These are phyloP conservation scores for Termitomyces sp. DNA, from an alignment of 768 basidiomycete species.

Conservation along the genomic window DNA sequence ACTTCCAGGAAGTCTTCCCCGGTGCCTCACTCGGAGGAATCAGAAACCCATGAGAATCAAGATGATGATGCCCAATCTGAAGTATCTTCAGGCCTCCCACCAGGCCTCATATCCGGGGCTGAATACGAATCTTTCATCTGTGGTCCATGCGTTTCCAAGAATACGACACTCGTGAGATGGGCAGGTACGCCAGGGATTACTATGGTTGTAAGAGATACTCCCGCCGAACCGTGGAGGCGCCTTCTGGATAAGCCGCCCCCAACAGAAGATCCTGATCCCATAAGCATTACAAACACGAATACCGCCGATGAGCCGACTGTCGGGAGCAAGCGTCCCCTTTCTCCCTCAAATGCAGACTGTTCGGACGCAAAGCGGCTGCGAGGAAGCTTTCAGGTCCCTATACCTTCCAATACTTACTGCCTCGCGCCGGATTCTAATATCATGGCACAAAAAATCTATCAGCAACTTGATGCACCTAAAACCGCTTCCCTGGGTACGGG, in stretches of 20 bases:
- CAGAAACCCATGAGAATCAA: conserved; percentile 17
- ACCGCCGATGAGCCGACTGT: conserved; percentile 15
- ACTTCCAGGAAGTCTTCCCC: conserved; percentile 39
- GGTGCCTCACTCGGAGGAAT: conserved; percentile 15
- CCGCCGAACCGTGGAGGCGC: conserved; percentile 45
- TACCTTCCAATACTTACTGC: conserved; percentile 31
- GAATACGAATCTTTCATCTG: conserved; percentile 80
- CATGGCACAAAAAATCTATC: conserved; percentile 41
- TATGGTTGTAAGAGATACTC: conserved; percentile 56
- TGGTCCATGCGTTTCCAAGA: conserved; percentile 56
- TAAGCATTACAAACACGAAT: conserved; percentile 20
- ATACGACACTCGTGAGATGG: conserved; percentile 47
- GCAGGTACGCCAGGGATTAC: conserved; percentile 67
- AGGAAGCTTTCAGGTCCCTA: conserved; percentile 15
- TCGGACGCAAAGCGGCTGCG: conserved; percentile 35
- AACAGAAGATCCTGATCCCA: conserved; percentile 23
- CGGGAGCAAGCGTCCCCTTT: conserved; percentile 49
- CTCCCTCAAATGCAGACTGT: conserved; percentile 29
- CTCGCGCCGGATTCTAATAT: conserved; percentile 49
- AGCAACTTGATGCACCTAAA: conserved; percentile 17
- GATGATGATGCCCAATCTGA: conserved; percentile 54
- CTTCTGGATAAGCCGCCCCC: conserved; percentile 28
- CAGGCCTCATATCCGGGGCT: conserved; percentile 56
- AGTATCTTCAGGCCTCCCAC: conserved; percentile 59
- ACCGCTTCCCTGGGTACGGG: conserved; percentile 46